Percentiles rank a stretch among this genome's conserved stretches.
Conservation (phyloP, 2,329 filamentous ascomycete species). For the Exophiala sp. region DNA sequence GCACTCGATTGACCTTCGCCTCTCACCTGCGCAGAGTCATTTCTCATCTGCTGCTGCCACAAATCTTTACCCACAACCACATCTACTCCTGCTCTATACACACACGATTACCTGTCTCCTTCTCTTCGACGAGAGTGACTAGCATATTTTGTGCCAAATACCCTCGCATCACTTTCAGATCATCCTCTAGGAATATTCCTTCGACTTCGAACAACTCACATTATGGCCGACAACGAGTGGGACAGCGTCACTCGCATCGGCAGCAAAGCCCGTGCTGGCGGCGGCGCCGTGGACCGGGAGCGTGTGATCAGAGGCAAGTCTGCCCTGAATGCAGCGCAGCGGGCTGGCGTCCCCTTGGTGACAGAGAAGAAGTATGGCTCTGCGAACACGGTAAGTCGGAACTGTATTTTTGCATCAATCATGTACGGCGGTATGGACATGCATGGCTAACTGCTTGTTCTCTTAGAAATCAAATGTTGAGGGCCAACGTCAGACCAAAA, state of each 20-base stretch:
- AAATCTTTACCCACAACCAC: background rate
- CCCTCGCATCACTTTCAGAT: too few relatives aligned
- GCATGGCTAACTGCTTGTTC: background rate
- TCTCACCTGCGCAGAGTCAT: too few relatives aligned
- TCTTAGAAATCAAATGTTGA: constrained; percentile 52
- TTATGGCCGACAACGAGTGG: constrained; percentile 56
- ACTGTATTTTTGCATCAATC: too few relatives aligned
- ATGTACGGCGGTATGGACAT: too few relatives aligned
- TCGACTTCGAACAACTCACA: background rate
- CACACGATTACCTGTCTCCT: too few relatives aligned
- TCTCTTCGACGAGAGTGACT: background rate
- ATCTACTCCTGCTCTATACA: too few relatives aligned
- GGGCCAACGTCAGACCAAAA: constrained; percentile 94
- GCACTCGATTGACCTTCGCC: background rate
- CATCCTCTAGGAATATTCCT: background rate
- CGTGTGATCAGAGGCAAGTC: constrained; percentile 80
- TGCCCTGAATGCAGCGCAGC: constrained; percentile 82
- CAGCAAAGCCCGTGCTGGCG: constrained; percentile 64
- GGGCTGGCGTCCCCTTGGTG: constrained; percentile 65
- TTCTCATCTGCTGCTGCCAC: background rate
- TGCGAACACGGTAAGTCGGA: constrained; percentile 67
- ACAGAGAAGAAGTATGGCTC: constrained; percentile 89
- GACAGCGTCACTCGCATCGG: constrained; percentile 88
- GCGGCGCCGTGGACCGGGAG: constrained; percentile 57
- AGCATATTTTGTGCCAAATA: too few relatives aligned